A percentile compares a stretch with the other conserved stretches of the same genome.
phyloP scores from a whole-genome alignment of 2,329 filamentous ascomycete genomes.

The Aaosphaeria pasadenensis region DNA sequence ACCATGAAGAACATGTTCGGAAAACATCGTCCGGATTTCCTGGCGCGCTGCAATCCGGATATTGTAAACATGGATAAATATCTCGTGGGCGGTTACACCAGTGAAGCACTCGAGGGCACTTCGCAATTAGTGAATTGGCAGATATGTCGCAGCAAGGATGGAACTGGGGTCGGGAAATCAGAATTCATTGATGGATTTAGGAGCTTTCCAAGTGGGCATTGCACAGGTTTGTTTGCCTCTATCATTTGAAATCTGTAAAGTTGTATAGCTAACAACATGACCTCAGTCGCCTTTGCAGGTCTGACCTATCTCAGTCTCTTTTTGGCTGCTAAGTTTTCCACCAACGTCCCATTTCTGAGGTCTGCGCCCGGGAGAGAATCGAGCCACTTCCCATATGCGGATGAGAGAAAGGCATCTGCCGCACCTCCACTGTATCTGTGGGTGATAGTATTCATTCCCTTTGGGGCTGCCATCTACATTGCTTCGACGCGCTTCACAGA shows the following conservation, averaged over 20 bases:
- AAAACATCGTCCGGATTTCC: conserved; percentile 4
- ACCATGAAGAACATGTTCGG: conserved; percentile 5
- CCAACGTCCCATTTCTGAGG: not conserved
- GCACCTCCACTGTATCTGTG: conserved; percentile 3
- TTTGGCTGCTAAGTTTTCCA: conserved; percentile 3
- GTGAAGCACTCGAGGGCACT: conserved; percentile 3
- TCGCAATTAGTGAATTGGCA: conserved; percentile 1
- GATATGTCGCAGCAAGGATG: conserved; percentile 2
- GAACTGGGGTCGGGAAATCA: not conserved
- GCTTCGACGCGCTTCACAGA: conserved; percentile 5
- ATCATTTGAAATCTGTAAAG: too few relatives aligned
- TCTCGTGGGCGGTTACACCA: conserved; percentile 1
- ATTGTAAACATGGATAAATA: not conserved
- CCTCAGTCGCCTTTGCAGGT: too few relatives aligned
- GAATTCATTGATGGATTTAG: too few relatives aligned
- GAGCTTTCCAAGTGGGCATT: too few relatives aligned
- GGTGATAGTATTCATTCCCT: conserved; percentile 2
- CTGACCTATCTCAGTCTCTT: conserved; percentile 2
- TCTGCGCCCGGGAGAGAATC: too few relatives aligned
- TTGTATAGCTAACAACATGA: too few relatives aligned
- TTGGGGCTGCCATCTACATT: conserved; percentile 6
- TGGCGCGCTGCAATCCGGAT: conserved; percentile 1
- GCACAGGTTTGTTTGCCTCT: too few relatives aligned
- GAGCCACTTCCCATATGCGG: too few relatives aligned
- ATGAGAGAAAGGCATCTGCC: not conserved